Percentiles rank a stretch among this genome's conserved stretches.
phyloP scores from a whole-genome alignment of 345 rosid genomes.

The Moricandia arvensis region DNA sequence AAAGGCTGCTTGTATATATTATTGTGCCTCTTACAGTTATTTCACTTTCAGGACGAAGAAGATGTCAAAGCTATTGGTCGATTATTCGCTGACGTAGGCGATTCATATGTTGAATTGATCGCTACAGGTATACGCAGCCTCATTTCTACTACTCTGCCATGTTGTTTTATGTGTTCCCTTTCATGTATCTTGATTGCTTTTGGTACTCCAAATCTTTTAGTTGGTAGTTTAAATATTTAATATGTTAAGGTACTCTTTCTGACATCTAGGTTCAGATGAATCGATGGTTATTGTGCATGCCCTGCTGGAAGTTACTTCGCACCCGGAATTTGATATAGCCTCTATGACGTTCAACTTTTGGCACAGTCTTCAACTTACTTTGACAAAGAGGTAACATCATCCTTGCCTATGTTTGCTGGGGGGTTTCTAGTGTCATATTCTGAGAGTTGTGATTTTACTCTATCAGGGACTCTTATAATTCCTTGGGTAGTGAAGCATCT shows the following conservation, averaged over 20 bases:
- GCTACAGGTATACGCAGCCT: conserved; percentile 66
- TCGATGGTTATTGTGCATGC: conserved; percentile 87
- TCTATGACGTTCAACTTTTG: conserved; percentile 99
- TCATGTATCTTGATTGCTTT: conserved; percentile 26
- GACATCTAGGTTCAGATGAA: conserved; percentile 71
- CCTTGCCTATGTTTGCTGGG: conserved; percentile 17
- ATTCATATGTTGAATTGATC: conserved; percentile 92
- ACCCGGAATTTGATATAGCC: conserved; percentile 94
- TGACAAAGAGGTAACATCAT: conserved; percentile 69
- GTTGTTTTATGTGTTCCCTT: conserved; percentile 19
- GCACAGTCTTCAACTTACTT: conserved; percentile 92
- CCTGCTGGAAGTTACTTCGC: conserved; percentile 88
- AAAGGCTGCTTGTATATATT: background rate
- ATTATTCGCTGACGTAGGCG: conserved; percentile 96
- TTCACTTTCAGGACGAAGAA: conserved; percentile 83
- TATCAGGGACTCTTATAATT: conserved; percentile 69
- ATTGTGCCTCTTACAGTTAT: conserved; percentile 13
- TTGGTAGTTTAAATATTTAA: conserved; percentile 10
- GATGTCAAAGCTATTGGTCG: conserved; percentile 98
- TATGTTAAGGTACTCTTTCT: conserved; percentile 19
- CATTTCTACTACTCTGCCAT: conserved; percentile 3
- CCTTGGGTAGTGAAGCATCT: conserved; percentile 68
- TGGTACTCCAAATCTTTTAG: conserved; percentile 5
- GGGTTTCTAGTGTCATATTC: conserved; percentile 22
- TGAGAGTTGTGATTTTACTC: conserved; percentile 31